These are phyloP conservation scores for Cutaneotrichosporon spelunceum DNA, from an alignment of 1,284 basidiomycete species.

Conservation along the genomic window DNA sequence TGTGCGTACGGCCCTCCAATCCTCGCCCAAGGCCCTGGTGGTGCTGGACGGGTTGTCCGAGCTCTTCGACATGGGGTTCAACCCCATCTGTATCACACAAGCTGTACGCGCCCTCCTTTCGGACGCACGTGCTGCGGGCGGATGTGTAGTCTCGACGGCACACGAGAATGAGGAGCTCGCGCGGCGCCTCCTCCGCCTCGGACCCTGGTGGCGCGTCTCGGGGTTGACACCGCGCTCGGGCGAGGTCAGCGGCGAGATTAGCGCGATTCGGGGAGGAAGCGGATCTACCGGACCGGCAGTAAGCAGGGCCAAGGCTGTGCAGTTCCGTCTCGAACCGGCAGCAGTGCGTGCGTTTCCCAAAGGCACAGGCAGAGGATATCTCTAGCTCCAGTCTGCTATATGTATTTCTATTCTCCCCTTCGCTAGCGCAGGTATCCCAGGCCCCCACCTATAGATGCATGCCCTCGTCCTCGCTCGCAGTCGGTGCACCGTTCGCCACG, in stretches of 20 bases:
- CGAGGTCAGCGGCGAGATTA: conserved; percentile 47
- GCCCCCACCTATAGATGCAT: conserved; percentile 4
- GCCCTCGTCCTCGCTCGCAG: conserved; percentile 3
- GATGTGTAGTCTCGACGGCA: conserved; percentile 34
- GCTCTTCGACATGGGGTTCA: conserved; percentile 37
- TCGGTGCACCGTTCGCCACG: conserved; percentile 6
- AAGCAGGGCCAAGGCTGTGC: conserved; percentile 34
- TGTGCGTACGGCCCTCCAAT: background rate
- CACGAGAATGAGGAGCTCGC: conserved; percentile 35
- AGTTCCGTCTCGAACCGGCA: conserved; percentile 47
- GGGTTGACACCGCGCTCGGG: conserved; percentile 44
- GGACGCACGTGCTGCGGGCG: conserved; percentile 13
- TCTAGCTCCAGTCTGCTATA: conserved; percentile 27
- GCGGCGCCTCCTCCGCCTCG: conserved; percentile 30
- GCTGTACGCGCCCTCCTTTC: conserved; percentile 39
- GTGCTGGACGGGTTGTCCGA: conserved; percentile 46
- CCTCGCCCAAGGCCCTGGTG: conserved; percentile 24
- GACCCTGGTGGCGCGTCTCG: conserved; percentile 45
- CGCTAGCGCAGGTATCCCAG: background rate
- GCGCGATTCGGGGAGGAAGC: background rate
- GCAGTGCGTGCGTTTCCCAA: conserved; percentile 50
- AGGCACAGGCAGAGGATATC: conserved; percentile 50
- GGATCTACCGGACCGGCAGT: background rate
- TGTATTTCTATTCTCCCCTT: background rate
- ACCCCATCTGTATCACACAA: conserved; percentile 25